Evolutionary conservation across 352 stramenopile species (phyloP), one percentile per base, ranked within the genome.

Genomic region (Phytophthora litchii): DNA sequence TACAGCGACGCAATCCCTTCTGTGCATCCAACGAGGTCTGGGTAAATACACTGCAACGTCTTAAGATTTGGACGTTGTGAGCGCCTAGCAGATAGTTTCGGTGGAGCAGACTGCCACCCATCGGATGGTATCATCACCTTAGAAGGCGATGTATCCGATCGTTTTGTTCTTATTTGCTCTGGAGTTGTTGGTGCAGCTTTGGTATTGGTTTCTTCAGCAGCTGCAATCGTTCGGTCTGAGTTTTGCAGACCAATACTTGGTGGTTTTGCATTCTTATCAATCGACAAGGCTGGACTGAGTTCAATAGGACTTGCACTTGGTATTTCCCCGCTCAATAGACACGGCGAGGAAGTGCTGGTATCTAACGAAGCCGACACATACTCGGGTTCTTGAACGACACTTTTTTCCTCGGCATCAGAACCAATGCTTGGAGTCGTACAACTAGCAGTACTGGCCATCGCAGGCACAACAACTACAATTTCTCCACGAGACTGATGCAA

Each of bases 1-100:
- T 83, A 78, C 1, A 91, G 45, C 9, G 48, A 58, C 11, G 75
- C 54, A 36, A 92, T 84, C 12, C 64, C 50, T 55, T 91, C 80
- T 3, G 59, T 74, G 38, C 68, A 88, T 32, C 46, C 50, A 17
- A 72, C 58, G 0, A 93, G 64, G 7, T 78, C 66, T 4, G 78
- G 71, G 19, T 80, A 89, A 43, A 91, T 70, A 16, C 54, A 69
- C 3, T 68, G 54, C 14, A 44, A 38, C 13, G 16, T 38, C 9
- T 42, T 52, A 13, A 48, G 12, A 50, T 47, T 69, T 46, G 21
- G 21, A 27, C 25, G 47, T 20, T 47, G 41, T 41, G 36, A 41
- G 35, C 25, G 31, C n/a, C 32, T 46, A 54, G n/a, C 17, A 41
- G 19, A 1, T 41, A 72, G 10, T 3, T 63, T 67, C 4, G 49